phyloP scores from a whole-genome alignment of 805 yeast species.

The Saturnispora ahearnii region DNA sequence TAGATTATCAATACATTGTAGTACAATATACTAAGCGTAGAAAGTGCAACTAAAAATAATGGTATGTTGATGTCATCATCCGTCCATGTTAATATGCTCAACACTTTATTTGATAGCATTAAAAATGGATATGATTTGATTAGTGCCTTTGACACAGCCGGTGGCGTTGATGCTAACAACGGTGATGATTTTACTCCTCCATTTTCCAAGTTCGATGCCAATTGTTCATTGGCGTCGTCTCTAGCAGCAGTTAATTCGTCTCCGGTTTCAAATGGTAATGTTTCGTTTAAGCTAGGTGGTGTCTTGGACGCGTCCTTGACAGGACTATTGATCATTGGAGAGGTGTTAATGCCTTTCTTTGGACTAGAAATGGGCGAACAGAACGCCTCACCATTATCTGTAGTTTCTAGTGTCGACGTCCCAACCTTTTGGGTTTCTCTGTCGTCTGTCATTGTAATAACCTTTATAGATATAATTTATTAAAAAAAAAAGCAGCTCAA shows the following conservation, averaged over 20 bases:
- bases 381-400: background rate
- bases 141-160: constrained; percentile 77
- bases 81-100: constrained; percentile 85
- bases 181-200: constrained; percentile 57
- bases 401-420: background rate
- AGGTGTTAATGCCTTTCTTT: background rate
- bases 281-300: background rate
- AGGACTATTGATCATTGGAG: too few species aligned
- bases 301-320: too few species aligned
- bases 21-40: constrained; percentile 56
- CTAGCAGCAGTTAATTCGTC: background rate
- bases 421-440: background rate
- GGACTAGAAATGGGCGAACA: background rate
- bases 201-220: constrained; percentile 2
- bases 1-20: constrained; percentile 72
- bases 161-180: constrained; percentile 79
- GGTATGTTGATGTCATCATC: constrained; percentile 68
- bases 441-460: too few species aligned
- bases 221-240: background rate
- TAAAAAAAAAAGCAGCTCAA: too few species aligned
- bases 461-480: too few species aligned
- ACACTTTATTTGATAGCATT: constrained; percentile 55
- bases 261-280: background rate
- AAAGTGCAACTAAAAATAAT: constrained; percentile 37
- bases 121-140: constrained; percentile 80